Evolutionary conservation across 2,329 filamentous ascomycete species (phyloP).

Genomic region (Phaeosphaeriaceae sp.): DNA sequence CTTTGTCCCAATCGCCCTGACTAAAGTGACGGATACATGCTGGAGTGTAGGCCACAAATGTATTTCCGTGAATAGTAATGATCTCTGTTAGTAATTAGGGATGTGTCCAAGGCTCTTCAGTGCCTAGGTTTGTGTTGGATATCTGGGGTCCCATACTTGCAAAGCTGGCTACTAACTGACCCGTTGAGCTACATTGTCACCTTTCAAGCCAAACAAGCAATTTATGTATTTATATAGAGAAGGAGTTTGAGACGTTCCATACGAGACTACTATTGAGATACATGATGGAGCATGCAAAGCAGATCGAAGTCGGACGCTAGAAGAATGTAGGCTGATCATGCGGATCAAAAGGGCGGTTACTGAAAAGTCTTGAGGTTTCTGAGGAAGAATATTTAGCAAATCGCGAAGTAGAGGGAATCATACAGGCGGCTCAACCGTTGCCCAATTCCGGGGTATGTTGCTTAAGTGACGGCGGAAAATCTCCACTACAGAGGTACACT

Average conservation of each 20-base stretch:
- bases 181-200: too few species aligned
- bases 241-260: too few species aligned
- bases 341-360: too few species aligned
- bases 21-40: neutral
- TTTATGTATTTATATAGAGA: too few species aligned
- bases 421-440: constrained; percentile 1
- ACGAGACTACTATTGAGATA: too few species aligned
- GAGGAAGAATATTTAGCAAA: neutral
- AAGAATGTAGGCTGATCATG: too few species aligned
- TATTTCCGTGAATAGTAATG: constrained; percentile 9
- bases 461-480: neutral
- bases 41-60: neutral
- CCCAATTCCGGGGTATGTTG: constrained; percentile 5
- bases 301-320: too few species aligned
- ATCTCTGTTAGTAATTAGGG: constrained; percentile 6
- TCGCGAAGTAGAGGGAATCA: neutral
- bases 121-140: constrained; percentile 1
- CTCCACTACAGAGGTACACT: neutral
- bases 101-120: constrained; percentile 7
- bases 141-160: neutral
- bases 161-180: too few species aligned
- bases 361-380: neutral
- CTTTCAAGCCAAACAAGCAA: too few species aligned
- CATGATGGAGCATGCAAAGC: too few species aligned
- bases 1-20: constrained; percentile 7